These are phyloP conservation scores for Stipa capillata DNA, from an alignment of 176 grass and related monocot genomes.

Conservation along the genomic window DNA sequence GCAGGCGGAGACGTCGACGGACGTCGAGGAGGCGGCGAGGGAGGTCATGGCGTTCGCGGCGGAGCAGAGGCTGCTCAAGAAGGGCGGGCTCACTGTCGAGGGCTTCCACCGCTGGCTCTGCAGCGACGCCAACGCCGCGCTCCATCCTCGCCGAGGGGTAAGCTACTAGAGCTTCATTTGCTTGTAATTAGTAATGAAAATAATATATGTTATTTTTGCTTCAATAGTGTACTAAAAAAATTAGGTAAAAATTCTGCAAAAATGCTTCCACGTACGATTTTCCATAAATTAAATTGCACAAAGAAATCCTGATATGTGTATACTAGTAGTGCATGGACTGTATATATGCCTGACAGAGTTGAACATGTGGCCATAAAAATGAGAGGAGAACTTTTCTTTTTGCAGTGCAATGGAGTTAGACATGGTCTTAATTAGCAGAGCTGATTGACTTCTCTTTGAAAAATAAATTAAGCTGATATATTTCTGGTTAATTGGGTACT, in stretches of 20 bases:
- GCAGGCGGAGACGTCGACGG: slow-evolving; percentile 32
- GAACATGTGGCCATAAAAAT: background rate
- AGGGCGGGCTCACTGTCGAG: slow-evolving; percentile 45
- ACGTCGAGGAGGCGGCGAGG: slow-evolving; percentile 10
- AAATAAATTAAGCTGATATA: too few relatives aligned
- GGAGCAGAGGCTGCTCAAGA: slow-evolving; percentile 47
- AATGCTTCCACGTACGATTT: background rate
- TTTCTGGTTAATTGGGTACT: too few relatives aligned
- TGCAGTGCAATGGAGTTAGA: background rate
- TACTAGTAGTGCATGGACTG: background rate
- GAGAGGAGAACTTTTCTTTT: background rate
- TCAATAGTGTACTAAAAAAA: too few relatives aligned
- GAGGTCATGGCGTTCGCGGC: slow-evolving; percentile 35
- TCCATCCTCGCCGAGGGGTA: slow-evolving; percentile 28
- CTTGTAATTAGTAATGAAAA: too few relatives aligned
- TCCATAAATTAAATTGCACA: background rate
- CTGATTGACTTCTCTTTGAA: too few relatives aligned
- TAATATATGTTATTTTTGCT: too few relatives aligned
- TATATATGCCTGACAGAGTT: background rate
- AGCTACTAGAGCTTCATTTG: background rate
- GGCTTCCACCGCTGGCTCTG: slow-evolving; percentile 55
- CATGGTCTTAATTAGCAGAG: too few relatives aligned
- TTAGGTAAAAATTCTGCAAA: background rate
- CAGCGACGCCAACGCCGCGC: slow-evolving; percentile 51
- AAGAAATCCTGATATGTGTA: background rate